Conservation (phyloP, 2,329 filamentous ascomycete species). For the Coniochaeta sp. region DNA sequence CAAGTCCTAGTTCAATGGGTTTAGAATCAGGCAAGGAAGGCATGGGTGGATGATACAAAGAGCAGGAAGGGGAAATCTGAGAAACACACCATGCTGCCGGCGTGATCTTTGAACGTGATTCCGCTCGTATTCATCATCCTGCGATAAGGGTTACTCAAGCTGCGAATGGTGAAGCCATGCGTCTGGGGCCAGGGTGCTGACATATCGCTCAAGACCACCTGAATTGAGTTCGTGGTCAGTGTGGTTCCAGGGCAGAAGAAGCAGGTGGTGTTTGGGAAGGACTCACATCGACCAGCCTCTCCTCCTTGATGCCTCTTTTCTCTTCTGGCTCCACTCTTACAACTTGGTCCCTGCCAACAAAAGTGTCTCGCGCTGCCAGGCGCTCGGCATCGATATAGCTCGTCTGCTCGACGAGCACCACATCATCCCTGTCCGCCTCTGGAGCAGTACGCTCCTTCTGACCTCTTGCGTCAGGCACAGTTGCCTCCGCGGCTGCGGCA, state of each 20-base stretch:
- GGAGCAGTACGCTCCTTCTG: constrained; percentile 5
- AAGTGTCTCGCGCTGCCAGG: constrained; percentile 15
- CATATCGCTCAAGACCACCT: constrained; percentile 97
- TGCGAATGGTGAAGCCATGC: constrained; percentile 72
- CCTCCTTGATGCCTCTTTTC: constrained; percentile 14
- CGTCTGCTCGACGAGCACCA: constrained; percentile 29
- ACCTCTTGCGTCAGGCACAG: background rate
- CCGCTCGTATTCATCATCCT: constrained; percentile 99
- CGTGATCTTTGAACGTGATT: constrained; percentile 77
- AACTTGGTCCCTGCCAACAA: constrained; percentile 15
- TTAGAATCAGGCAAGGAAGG: background rate
- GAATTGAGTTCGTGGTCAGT: background rate
- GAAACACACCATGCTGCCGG: constrained; percentile 77
- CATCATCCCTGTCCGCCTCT: constrained; percentile 11
- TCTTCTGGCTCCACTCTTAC: constrained; percentile 23
- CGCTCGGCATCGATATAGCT: constrained; percentile 64
- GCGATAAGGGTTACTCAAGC: constrained; percentile 87
- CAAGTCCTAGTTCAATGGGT: constrained; percentile 59
- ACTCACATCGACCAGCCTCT: constrained; percentile 64
- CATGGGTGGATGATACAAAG: background rate
- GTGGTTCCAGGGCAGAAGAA: background rate
- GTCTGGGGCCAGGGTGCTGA: constrained; percentile 90
- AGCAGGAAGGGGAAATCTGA: background rate
- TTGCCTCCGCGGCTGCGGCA: constrained; percentile 3
- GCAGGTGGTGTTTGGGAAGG: background rate